Percentiles rank a stretch among this genome's conserved stretches.
Evolutionary conservation across 2,329 filamentous ascomycete species (phyloP).

Genomic region (Plectosphaerella plurivora): DNA sequence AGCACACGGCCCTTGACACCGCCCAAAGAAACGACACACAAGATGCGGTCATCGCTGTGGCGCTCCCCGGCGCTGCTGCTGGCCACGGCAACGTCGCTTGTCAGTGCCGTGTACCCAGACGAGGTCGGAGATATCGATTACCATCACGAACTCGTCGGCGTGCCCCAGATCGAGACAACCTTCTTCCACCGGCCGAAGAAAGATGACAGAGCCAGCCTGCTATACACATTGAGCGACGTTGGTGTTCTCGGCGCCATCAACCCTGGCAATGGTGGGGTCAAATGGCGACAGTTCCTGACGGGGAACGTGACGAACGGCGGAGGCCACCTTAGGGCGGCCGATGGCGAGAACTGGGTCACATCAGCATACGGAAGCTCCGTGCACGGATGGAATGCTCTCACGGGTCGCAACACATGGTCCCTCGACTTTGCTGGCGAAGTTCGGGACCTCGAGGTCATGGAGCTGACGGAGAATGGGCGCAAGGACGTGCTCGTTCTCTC

Average conservation of each 20-base stretch:
- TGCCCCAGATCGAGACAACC: constrained; percentile 76
- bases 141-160: constrained; percentile 83
- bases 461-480: constrained; percentile 56
- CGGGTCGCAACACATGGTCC: constrained; percentile 76
- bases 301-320: constrained; percentile 39
- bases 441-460: constrained; percentile 72
- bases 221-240: constrained; percentile 87
- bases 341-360: constrained; percentile 72
- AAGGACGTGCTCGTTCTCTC: constrained; percentile 72
- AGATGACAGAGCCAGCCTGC: constrained; percentile 77
- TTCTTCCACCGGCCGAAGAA: constrained; percentile 89
- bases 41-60: constrained; percentile 14
- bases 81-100: constrained; percentile 33
- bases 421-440: constrained; percentile 53
- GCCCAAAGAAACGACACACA: constrained; percentile 7
- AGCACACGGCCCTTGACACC: neutral
- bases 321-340: constrained; percentile 65
- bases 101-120: constrained; percentile 75
- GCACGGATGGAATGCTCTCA: constrained; percentile 77
- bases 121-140: constrained; percentile 92
- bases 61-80: constrained; percentile 16
- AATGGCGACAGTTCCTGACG: constrained; percentile 81
- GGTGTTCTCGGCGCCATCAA: constrained; percentile 83
- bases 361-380: constrained; percentile 68
- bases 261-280: constrained; percentile 74